Conservation (phyloP, 352 stramenopile genomes). For the Aphanomyces invadans region DNA sequence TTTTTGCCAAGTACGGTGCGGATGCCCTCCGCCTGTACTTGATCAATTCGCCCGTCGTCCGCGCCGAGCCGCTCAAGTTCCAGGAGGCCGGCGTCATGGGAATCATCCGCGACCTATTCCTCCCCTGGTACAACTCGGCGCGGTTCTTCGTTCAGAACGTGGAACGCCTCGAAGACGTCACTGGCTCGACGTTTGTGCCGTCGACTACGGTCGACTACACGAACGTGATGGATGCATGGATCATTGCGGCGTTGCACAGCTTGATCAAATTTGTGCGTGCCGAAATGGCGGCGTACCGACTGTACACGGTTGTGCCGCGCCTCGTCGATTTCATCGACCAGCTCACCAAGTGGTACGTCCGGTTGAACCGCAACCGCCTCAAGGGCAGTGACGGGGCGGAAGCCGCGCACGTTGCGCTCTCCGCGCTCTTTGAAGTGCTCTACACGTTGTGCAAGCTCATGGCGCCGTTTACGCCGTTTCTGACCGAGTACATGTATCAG, state of each 20-base stretch:
- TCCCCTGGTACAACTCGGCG: conserved; percentile 99
- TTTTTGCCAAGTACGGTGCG: conserved; percentile 96
- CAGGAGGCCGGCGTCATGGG: conserved; percentile 92
- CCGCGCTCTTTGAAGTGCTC: conserved; percentile 98
- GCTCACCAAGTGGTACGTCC: conserved; percentile 99
- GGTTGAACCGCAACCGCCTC: conserved; percentile 96
- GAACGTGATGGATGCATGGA: conserved; percentile 99
- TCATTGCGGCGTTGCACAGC: conserved; percentile 94
- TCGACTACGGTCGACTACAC: conserved; percentile 76
- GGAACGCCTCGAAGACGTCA: conserved; percentile 85
- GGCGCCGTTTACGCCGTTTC: conserved; percentile 99
- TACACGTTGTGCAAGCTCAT: conserved; percentile 94
- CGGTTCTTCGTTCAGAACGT: conserved; percentile 99
- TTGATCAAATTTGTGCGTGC: conserved; percentile 96
- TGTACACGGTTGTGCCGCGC: conserved; percentile 98
- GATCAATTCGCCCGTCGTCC: conserved; percentile 99
- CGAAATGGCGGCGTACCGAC: conserved; percentile 98
- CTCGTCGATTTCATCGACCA: conserved; percentile 97
- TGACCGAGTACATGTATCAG: conserved; percentile 99
- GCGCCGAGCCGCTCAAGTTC: conserved; percentile 97
- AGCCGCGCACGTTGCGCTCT: conserved; percentile 75
- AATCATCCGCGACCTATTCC: conserved; percentile 97
- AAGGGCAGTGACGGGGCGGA: conserved; percentile 92
- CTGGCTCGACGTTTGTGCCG: conserved; percentile 84
- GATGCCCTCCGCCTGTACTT: conserved; percentile 99